Conservation (phyloP, 2,329 filamentous ascomycete genomes). For the Calonectria pseudoreteaudii region DNA sequence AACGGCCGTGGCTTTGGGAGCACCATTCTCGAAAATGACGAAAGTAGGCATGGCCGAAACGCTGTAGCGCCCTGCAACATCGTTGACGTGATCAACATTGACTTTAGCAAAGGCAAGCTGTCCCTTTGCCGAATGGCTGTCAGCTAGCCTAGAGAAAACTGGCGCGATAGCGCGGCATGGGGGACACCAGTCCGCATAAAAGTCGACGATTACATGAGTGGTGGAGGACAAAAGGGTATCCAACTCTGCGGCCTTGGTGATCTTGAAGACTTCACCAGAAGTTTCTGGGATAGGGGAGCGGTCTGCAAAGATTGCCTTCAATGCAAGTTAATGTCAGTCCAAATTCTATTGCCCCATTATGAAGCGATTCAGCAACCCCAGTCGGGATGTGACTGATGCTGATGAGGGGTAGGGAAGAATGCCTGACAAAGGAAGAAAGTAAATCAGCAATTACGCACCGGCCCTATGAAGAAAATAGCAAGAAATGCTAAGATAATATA, state of each 20-base stretch:
- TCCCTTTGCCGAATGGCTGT: slow-evolving; percentile 50
- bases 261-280: slow-evolving; percentile 52
- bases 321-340: slow-evolving; percentile 2
- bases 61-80: slow-evolving; percentile 79
- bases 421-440: background rate
- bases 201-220: slow-evolving; percentile 81
- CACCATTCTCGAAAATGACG: slow-evolving; percentile 80
- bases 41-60: slow-evolving; percentile 95
- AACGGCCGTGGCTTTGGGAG: slow-evolving; percentile 50
- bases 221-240: slow-evolving; percentile 48
- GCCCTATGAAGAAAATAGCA: slow-evolving; percentile 27
- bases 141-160: slow-evolving; percentile 58
- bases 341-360: background rate
- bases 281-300: slow-evolving; percentile 53
- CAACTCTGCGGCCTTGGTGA: slow-evolving; percentile 42
- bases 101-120: slow-evolving; percentile 83
- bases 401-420: background rate
- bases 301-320: slow-evolving; percentile 33
- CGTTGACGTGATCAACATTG: slow-evolving; percentile 84
- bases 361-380: background rate
- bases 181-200: slow-evolving; percentile 90
- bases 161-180: slow-evolving; percentile 92
- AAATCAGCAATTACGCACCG: slow-evolving; percentile 18
- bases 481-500: slow-evolving; percentile 35
- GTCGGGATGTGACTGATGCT: background rate